Evolutionary conservation across 2,329 filamentous ascomycete genomes (phyloP).

Genomic region (Setomelanomma holmii): DNA sequence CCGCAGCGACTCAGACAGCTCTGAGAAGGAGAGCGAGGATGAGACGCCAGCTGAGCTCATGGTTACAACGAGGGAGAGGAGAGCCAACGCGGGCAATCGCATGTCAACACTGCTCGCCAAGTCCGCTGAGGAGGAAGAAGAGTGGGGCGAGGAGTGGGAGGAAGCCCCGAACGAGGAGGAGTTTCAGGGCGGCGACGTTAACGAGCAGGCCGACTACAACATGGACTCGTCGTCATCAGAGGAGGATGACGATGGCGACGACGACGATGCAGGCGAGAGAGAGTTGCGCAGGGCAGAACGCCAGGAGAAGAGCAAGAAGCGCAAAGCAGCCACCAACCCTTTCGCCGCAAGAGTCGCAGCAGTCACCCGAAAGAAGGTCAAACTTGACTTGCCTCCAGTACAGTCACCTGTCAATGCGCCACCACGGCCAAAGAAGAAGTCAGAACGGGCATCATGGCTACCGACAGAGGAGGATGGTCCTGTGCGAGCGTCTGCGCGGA

Average conservation of each 20-base stretch:
- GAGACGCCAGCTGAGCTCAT: constrained; percentile 44
- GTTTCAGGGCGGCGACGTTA: constrained; percentile 58
- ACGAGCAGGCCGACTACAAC: constrained; percentile 73
- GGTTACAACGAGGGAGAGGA: constrained; percentile 47
- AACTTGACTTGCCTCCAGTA: constrained; percentile 46
- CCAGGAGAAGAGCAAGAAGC: constrained; percentile 71
- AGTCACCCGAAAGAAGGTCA: constrained; percentile 50
- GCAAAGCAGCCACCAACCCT: constrained; percentile 70
- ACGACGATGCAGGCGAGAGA: constrained; percentile 86
- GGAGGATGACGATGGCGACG: constrained; percentile 73
- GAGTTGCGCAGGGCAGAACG: constrained; percentile 81
- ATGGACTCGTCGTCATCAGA: constrained; percentile 82
- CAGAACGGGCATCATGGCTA: constrained; percentile 74
- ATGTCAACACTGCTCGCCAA: constrained; percentile 49
- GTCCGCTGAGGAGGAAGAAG: constrained; percentile 45
- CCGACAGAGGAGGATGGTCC: constrained; percentile 68
- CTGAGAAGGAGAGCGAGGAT: constrained; percentile 36
- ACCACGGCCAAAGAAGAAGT: constrained; percentile 67
- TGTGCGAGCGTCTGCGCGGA: constrained; percentile 66
- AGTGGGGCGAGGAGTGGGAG: constrained; percentile 64
- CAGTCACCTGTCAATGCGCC: constrained; percentile 58
- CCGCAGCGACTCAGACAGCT: constrained; percentile 23
- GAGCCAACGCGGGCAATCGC: constrained; percentile 51
- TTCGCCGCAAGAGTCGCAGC: constrained; percentile 45
- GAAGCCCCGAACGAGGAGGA: constrained; percentile 68